A percentile compares a stretch with the other conserved stretches of the same genome.
These are phyloP conservation scores for Vitis cinerea DNA, from an alignment of 164 flowering plant genomes.

Conservation along the genomic window DNA sequence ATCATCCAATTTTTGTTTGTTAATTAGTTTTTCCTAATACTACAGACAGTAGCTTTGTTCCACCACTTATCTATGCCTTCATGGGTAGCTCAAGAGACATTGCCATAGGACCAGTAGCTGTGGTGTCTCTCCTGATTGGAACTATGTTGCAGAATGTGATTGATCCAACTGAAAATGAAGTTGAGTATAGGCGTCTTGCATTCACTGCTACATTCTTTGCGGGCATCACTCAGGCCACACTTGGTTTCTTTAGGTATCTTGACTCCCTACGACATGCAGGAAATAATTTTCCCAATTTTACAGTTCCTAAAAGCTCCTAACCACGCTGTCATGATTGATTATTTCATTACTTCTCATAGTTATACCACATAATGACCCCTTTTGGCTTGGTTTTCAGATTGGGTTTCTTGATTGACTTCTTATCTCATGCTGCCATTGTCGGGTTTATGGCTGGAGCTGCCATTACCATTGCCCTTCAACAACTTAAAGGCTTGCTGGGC, in stretches of 20 bases:
- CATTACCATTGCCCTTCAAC: slow-evolving; percentile 92
- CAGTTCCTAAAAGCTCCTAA: no score
- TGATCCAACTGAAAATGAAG: slow-evolving; percentile 41
- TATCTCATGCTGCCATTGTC: slow-evolving; percentile 94
- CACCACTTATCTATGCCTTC: slow-evolving; percentile 89
- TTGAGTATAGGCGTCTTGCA: slow-evolving; percentile 68
- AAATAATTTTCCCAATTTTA: no score
- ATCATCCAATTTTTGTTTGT: background rate
- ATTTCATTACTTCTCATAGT: no score
- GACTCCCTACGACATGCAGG: no score
- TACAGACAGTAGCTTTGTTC: slow-evolving; percentile 92
- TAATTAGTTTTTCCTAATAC: slow-evolving; percentile 4
- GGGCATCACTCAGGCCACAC: slow-evolving; percentile 79
- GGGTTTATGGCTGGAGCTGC: slow-evolving; percentile 99
- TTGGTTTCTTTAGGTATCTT: slow-evolving; percentile 77
- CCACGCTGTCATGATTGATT: background rate
- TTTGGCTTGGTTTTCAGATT: slow-evolving; percentile 39
- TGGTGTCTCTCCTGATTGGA: slow-evolving; percentile 88
- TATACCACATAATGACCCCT: no score
- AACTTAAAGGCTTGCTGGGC: slow-evolving; percentile 93
- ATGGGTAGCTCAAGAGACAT: slow-evolving; percentile 99
- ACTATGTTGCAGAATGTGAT: slow-evolving; percentile 68
- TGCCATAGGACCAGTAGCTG: slow-evolving; percentile 97
- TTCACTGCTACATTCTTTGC: slow-evolving; percentile 98
- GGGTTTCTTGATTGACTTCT: slow-evolving; percentile 92